A percentile compares a stretch with the other conserved stretches of the same genome.
phyloP scores from a whole-genome alignment of 306 rosid species.

The Acmispon strigosus region DNA sequence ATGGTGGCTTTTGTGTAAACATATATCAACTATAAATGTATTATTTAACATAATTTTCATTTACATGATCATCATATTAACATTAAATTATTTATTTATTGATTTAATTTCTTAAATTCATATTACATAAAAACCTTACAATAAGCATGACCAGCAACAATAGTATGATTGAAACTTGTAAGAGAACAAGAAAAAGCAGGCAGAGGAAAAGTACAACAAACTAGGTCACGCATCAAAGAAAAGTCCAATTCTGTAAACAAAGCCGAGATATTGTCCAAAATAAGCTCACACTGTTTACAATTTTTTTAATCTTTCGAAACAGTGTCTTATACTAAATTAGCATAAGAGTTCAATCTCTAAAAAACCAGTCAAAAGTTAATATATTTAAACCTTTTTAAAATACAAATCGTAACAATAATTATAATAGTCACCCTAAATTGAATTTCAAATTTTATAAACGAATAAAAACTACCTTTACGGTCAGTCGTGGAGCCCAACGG shows the following conservation, averaged over 20 bases:
- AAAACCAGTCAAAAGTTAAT: not conserved
- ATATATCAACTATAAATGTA: no score
- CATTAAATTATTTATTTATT: no score
- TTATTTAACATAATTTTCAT: no score
- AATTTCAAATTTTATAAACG: not conserved
- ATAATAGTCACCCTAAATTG: not conserved
- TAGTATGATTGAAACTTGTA: not conserved
- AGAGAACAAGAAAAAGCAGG: not conserved
- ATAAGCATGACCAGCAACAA: not conserved
- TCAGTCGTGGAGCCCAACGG: not conserved
- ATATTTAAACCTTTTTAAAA: not conserved
- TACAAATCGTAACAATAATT: not conserved
- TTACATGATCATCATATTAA: no score
- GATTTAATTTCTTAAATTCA: no score
- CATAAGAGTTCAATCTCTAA: not conserved
- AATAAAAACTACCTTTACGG: not conserved
- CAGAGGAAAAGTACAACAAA: conserved; percentile 2
- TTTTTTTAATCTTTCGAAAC: no score
- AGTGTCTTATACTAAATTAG: no score
- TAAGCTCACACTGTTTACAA: no score
- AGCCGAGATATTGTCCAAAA: not conserved
- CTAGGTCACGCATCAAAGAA: not conserved
- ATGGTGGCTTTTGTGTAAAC: no score
- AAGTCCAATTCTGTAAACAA: conserved; percentile 15
- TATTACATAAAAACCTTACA: no score